Conservation (phyloP, 2,329 filamentous ascomycete genomes). For the Endocalyx cinctus region DNA sequence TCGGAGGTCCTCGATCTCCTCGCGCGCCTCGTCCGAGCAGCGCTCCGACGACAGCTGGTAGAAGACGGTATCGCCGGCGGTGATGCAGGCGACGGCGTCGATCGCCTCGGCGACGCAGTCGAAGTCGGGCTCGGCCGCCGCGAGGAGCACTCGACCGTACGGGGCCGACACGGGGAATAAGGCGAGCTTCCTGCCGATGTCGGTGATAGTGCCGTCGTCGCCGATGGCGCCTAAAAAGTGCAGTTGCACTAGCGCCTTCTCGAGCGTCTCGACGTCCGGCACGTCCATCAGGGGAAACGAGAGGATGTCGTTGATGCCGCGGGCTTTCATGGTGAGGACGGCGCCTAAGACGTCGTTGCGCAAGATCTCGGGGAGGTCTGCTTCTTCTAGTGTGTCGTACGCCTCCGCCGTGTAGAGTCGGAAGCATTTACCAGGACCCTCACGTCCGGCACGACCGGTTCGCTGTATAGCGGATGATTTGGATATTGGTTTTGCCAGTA, state of each 20-base stretch:
- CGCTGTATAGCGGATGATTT: slow-evolving; percentile 91
- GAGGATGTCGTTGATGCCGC: slow-evolving; percentile 76
- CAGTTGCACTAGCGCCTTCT: slow-evolving; percentile 77
- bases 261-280: slow-evolving; percentile 71
- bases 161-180: slow-evolving; percentile 77
- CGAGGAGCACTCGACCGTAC: slow-evolving; percentile 76
- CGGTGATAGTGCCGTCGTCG: slow-evolving; percentile 68
- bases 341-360: slow-evolving; percentile 84
- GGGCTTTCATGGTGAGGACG: slow-evolving; percentile 87
- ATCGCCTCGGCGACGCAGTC: slow-evolving; percentile 78
- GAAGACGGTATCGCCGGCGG: slow-evolving; percentile 60
- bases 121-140: slow-evolving; percentile 64
- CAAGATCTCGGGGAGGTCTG: slow-evolving; percentile 83
- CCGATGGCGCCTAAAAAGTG: slow-evolving; percentile 73
- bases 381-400: slow-evolving; percentile 65
- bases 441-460: slow-evolving; percentile 86
- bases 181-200: slow-evolving; percentile 71
- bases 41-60: slow-evolving; percentile 53
- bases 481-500: slow-evolving; percentile 86
- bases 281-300: slow-evolving; percentile 81
- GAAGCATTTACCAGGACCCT: slow-evolving; percentile 85
- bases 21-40: slow-evolving; percentile 44
- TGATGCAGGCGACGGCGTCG: slow-evolving; percentile 69
- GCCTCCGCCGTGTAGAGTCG: slow-evolving; percentile 79
- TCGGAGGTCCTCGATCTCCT: slow-evolving; percentile 48